Percentiles rank a stretch among this genome's conserved stretches.
These are phyloP conservation scores for Trichoderma oligosporum DNA, from an alignment of 2,329 filamentous ascomycete genomes.

Conservation along the genomic window DNA sequence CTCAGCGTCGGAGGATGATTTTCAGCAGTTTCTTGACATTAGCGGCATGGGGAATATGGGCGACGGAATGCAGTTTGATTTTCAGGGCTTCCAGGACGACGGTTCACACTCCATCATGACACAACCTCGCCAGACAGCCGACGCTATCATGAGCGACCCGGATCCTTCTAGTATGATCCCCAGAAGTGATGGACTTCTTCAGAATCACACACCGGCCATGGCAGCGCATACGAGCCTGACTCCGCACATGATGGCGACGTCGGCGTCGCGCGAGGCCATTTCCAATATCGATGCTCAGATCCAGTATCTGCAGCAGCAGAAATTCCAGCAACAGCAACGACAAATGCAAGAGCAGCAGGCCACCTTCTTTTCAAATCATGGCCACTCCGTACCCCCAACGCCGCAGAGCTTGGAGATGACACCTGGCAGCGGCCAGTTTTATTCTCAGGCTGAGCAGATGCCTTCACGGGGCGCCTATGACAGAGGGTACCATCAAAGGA, in stretches of 20 bases:
- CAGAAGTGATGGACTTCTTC: constrained; percentile 36
- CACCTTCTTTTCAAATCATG: constrained; percentile 52
- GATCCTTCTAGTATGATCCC: constrained; percentile 32
- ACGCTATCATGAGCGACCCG: constrained; percentile 36
- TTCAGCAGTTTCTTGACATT: constrained; percentile 62
- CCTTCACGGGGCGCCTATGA: constrained; percentile 61
- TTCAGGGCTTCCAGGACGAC: constrained; percentile 49
- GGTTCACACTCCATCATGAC: constrained; percentile 33
- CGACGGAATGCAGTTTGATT: constrained; percentile 58
- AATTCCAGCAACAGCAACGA: constrained; percentile 57
- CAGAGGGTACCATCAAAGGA: constrained; percentile 56
- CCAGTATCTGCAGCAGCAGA: constrained; percentile 61
- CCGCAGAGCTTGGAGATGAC: constrained; percentile 78
- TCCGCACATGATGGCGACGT: constrained; percentile 42
- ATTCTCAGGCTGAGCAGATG: constrained; percentile 52
- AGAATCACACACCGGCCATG: constrained; percentile 47
- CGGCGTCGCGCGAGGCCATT: constrained; percentile 48
- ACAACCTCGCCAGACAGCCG: constrained; percentile 30
- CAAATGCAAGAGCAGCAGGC: constrained; percentile 56
- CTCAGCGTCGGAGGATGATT: constrained; percentile 54
- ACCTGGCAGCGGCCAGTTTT: constrained; percentile 55
- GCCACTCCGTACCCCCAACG: constrained; percentile 68
- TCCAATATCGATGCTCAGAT: constrained; percentile 63
- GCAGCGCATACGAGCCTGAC: constrained; percentile 47
- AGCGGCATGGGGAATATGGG: constrained; percentile 50